Percentiles rank a stretch among this genome's conserved stretches.
These are phyloP conservation scores for Cicer bijugum DNA, from an alignment of 306 rosid species.

Conservation along the genomic window DNA sequence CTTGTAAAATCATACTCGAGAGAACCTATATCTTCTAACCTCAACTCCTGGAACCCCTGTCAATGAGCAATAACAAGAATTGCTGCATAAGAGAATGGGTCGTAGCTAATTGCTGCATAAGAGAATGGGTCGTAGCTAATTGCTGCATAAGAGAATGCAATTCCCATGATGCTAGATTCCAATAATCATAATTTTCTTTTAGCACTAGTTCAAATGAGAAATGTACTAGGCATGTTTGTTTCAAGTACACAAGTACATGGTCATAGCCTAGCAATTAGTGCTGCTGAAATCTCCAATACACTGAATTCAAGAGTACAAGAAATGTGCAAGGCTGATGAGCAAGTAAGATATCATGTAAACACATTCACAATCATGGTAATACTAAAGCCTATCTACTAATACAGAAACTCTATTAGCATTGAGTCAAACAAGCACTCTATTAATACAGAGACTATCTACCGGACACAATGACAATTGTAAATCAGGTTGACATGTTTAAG, in stretches of 20 bases:
- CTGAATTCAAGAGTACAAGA: conserved; percentile 19
- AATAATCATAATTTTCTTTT: conserved; percentile 23
- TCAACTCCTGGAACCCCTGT: conserved; percentile 58
- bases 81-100: conserved; percentile 20
- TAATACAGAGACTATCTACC: too few species aligned
- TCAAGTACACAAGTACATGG: conserved; percentile 12
- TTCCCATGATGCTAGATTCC: conserved; percentile 30
- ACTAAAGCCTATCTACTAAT: too few species aligned
- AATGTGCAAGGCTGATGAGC: conserved; percentile 26
- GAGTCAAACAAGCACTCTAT: too few species aligned
- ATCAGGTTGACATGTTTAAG: too few species aligned
- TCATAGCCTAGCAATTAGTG: conserved; percentile 1
- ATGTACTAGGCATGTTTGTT: conserved; percentile 15
- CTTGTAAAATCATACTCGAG: conserved; percentile 49
- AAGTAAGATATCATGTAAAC: conserved; percentile 19
- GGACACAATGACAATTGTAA: too few species aligned
- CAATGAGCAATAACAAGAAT: conserved; percentile 43
- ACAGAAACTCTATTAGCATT: too few species aligned
- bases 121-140: background rate
- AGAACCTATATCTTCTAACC: conserved; percentile 56
- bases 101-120: too few species aligned
- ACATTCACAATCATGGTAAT: background rate
- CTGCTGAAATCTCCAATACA: conserved; percentile 1
- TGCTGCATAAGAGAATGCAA: background rate
- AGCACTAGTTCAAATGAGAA: background rate